Evolutionary conservation across 1,284 basidiomycete genomes (phyloP).

Genomic region (Fomes fomentarius): DNA sequence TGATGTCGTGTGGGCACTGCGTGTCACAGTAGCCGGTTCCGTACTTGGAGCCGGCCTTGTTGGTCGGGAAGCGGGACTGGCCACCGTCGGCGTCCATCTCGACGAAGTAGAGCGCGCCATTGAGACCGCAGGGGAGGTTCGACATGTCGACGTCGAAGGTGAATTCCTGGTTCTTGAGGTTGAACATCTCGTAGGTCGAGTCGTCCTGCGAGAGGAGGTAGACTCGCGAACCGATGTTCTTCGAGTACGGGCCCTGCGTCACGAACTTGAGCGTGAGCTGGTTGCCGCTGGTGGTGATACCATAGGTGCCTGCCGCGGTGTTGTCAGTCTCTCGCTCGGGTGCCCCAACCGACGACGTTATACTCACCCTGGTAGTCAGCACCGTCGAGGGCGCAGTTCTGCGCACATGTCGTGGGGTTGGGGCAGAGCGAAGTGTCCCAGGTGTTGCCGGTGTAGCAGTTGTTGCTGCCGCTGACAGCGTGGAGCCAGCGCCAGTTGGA

Average conservation of each 20-base stretch:
- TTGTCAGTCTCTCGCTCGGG: neutral
- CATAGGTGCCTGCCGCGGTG: constrained; percentile 38
- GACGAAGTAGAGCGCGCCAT: constrained; percentile 43
- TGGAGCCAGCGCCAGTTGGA: constrained; percentile 44
- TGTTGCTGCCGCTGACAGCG: constrained; percentile 34
- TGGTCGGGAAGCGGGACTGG: constrained; percentile 46
- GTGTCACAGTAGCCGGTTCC: constrained; percentile 63
- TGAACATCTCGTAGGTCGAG: constrained; percentile 53
- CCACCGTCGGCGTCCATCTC: constrained; percentile 60
- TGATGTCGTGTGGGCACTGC: constrained; percentile 60
- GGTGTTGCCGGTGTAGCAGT: constrained; percentile 41
- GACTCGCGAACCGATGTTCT: constrained; percentile 45
- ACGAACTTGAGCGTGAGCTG: constrained; percentile 43
- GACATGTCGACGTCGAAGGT: constrained; percentile 57
- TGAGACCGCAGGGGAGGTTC: constrained; percentile 43
- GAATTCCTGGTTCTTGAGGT: constrained; percentile 56
- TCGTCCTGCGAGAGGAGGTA: constrained; percentile 45
- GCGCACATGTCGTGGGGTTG: constrained; percentile 39
- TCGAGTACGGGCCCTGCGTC: constrained; percentile 28
- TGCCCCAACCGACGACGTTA: too few species aligned
- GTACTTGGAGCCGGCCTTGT: constrained; percentile 61
- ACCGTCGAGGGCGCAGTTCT: constrained; percentile 61
- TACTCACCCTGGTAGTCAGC: constrained; percentile 51
- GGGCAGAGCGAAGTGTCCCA: constrained; percentile 42
- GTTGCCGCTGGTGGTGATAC: constrained; percentile 40